A percentile compares a stretch with the other conserved stretches of the same genome.
phyloP scores from a whole-genome alignment of 495 filamentous ascomycete genomes.

The Bombardia bombarda region DNA sequence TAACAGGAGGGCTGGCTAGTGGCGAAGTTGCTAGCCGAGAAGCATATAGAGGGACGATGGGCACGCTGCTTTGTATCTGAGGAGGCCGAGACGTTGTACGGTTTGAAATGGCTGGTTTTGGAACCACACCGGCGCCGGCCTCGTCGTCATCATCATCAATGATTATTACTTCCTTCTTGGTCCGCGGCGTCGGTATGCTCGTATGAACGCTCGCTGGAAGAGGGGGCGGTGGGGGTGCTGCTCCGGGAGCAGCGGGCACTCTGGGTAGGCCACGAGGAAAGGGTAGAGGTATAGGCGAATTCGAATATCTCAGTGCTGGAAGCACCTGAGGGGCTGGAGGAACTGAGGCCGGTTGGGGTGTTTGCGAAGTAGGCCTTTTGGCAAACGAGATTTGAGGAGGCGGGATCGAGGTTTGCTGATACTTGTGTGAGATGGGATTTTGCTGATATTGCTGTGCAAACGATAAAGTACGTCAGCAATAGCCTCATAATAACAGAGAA shows the following conservation, averaged over 20 bases:
- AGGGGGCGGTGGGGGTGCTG: not conserved
- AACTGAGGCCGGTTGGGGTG: not conserved
- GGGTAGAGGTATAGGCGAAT: constrained; percentile 10
- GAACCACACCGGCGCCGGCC: not conserved
- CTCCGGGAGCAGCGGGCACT: no score
- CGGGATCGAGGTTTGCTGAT: no score
- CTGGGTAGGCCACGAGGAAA: not conserved
- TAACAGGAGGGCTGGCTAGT: not conserved
- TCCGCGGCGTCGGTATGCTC: not conserved
- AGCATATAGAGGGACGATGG: no score
- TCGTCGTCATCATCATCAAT: constrained; percentile 13
- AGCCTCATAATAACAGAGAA: not conserved
- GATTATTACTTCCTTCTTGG: constrained; percentile 12
- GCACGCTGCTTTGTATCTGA: no score
- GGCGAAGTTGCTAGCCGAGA: not conserved
- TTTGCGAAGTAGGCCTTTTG: not conserved
- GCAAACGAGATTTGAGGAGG: no score
- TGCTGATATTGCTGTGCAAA: not conserved
- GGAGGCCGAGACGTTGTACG: not conserved
- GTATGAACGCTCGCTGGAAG: not conserved
- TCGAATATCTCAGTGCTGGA: constrained; percentile 1
- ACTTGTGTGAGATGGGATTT: not conserved
- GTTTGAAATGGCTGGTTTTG: not conserved
- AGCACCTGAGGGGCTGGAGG: not conserved
- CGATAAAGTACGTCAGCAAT: not conserved